These are phyloP conservation scores for Suillus subaureus DNA, from an alignment of 768 basidiomycete species.

Conservation along the genomic window DNA sequence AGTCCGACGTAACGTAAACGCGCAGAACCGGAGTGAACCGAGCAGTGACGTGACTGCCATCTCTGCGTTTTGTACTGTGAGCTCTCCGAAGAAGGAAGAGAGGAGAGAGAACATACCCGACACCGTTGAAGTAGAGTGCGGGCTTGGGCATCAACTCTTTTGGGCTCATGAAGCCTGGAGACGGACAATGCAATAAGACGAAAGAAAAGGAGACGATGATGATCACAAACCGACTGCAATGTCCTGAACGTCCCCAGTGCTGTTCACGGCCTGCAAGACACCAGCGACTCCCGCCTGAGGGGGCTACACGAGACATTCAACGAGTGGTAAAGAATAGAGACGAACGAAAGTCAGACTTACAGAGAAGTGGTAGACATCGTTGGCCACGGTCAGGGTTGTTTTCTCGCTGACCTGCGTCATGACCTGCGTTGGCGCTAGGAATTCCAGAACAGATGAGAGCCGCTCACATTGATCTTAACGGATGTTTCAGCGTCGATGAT, in stretches of 20 bases:
- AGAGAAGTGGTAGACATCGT: neutral
- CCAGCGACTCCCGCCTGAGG: neutral
- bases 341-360: neutral
- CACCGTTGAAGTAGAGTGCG: neutral
- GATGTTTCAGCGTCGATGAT: neutral
- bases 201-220: too few species aligned
- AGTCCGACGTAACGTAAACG: slow-evolving; percentile 7
- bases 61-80: neutral
- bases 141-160: neutral
- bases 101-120: neutral
- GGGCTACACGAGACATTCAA: neutral
- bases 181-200: neutral
- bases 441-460: too few species aligned
- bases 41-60: neutral
- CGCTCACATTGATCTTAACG: neutral
- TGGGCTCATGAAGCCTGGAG: neutral
- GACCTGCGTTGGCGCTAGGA: neutral
- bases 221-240: neutral
- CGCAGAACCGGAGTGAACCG: slow-evolving; percentile 1
- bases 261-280: neutral
- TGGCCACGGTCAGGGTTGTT: neutral
- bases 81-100: neutral
- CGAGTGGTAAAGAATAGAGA: neutral
- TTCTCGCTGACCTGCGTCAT: neutral
- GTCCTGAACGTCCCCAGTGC: neutral